Evolutionary conservation across 129 eudicot genomes (phyloP).

Genomic region (Pulicaria dysenterica): DNA sequence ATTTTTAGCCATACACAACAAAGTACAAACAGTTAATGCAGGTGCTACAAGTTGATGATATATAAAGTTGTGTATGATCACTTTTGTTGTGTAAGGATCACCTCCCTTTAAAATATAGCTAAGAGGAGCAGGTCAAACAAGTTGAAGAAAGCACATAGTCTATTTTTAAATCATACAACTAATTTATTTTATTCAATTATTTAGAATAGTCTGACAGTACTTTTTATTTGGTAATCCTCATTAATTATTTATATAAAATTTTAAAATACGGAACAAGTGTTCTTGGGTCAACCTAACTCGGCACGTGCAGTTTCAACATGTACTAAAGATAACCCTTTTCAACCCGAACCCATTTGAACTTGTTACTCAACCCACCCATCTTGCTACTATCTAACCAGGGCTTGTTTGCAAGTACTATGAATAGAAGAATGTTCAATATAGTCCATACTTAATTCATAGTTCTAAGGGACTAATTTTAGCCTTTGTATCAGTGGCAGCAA

Average conservation of each 20-base stretch:
- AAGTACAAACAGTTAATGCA: too few relatives aligned
- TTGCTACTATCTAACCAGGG: not conserved
- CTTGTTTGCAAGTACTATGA: not conserved
- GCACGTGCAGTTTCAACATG: not conserved
- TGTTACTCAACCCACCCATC: constrained; percentile 9
- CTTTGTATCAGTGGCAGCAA: too few relatives aligned
- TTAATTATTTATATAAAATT: not conserved
- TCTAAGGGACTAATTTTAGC: too few relatives aligned
- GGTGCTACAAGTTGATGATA: too few relatives aligned
- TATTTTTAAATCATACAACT: not conserved
- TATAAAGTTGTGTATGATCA: too few relatives aligned
- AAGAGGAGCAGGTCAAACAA: not conserved
- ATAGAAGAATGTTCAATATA: too few relatives aligned
- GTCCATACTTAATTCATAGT: too few relatives aligned
- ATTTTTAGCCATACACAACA: too few relatives aligned
- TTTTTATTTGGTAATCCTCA: not conserved
- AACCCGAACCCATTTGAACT: not conserved
- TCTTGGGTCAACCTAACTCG: not conserved
- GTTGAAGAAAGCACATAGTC: not conserved
- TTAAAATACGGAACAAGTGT: not conserved
- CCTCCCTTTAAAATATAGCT: not conserved
- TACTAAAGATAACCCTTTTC: not conserved
- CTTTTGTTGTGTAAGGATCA: too few relatives aligned
- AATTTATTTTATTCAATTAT: not conserved
- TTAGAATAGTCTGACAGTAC: not conserved